Base-by-base conservation (phyloP, 192 early-diverging fungal genomes). In the Spizellomyces punctatus region DNA sequence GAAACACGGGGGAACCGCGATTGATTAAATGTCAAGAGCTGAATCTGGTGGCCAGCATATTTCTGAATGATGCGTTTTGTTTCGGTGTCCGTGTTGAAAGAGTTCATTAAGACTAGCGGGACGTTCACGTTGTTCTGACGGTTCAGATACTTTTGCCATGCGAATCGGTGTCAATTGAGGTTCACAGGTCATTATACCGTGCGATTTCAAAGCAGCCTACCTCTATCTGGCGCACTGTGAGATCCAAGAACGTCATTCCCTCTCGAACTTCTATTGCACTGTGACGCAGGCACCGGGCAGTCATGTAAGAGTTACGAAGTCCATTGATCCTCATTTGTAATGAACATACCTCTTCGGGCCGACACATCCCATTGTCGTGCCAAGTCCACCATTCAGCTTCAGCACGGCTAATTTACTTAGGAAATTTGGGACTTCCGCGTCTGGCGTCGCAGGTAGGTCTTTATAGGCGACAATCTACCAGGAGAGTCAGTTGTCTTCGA, bases 81-180 rank as follows among this genome's bases (percentile, higher is more conserved):
- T 77, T 99, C 98, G 14, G 92, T 91, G 79, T 99, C 96, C 6
- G 98, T 99, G 82, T 99, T 99, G 89, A 99, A 98, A n/a, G 98
- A 99, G 87, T 99, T 99, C 98, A 99, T 99, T 58, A 98, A 86
- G 65, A 99, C 96, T 72, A 98, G 90, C 6, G 98, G 98, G 8
- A 99, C 96, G 57, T 91, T 87, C 65, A 96, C 95, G 60, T 91
- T 87, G 78, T 96, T 87, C 27, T 88, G 82, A 61, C 87, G 88
- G 87, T 99, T 99, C 59, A 98, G 82, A 71, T 96, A 94, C 92
- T 92, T 36, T 36, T 36, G 27, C 27, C 27, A 36, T 36, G 27
- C 27, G 27, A 36, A 36, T 36, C 27, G 27, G 3, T 36, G 72
- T 61, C 4, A 12, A 61, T 14, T 61, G 17, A 61, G 16, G 12